A percentile compares a stretch with the other conserved stretches of the same genome.
phyloP scores from a whole-genome alignment of 1,284 basidiomycete species.

The Trichosporon sp. region DNA sequence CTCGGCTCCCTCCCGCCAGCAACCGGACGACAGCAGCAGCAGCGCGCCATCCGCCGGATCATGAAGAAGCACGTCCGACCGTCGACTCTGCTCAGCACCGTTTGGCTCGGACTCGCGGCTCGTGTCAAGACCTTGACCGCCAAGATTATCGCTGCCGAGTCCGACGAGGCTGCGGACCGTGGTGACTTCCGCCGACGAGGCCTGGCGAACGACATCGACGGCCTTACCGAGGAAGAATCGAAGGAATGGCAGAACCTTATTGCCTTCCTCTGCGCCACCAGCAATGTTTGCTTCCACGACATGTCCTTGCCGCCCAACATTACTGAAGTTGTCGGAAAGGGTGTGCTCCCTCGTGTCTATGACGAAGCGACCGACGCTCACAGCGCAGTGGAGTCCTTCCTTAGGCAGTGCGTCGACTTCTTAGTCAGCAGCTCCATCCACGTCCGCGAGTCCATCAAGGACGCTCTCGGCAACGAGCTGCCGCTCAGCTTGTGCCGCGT shows the following conservation, averaged over 20 bases:
- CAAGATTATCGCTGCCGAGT: conserved; percentile 33
- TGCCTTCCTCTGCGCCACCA: conserved; percentile 70
- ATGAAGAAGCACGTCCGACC: conserved; percentile 22
- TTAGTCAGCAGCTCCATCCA: conserved; percentile 61
- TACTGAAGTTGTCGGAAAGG: conserved; percentile 57
- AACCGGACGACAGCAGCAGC: conserved; percentile 44
- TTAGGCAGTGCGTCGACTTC: conserved; percentile 65
- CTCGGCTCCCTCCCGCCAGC: conserved; percentile 29
- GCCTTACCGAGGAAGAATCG: conserved; percentile 59
- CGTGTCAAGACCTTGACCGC: conserved; percentile 25
- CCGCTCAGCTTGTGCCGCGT: conserved; percentile 63
- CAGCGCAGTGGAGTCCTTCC: conserved; percentile 58
- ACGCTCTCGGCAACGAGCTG: conserved; percentile 73
- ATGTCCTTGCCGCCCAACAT: conserved; percentile 41
- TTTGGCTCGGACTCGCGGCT: conserved; percentile 33
- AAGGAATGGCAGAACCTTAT: conserved; percentile 83
- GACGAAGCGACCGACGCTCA: conserved; percentile 59
- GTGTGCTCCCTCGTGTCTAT: conserved; percentile 66
- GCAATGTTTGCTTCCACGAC: conserved; percentile 59
- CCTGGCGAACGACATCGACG: conserved; percentile 37
- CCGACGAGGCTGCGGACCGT: conserved; percentile 20
- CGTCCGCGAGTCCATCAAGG: conserved; percentile 69
- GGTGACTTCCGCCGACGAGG: conserved; percentile 26
- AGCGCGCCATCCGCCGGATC: conserved; percentile 37
- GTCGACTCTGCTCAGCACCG: conserved; percentile 21